phyloP scores from a whole-genome alignment of 2,329 filamentous ascomycete species.

The Mycosphaerella sp. region DNA sequence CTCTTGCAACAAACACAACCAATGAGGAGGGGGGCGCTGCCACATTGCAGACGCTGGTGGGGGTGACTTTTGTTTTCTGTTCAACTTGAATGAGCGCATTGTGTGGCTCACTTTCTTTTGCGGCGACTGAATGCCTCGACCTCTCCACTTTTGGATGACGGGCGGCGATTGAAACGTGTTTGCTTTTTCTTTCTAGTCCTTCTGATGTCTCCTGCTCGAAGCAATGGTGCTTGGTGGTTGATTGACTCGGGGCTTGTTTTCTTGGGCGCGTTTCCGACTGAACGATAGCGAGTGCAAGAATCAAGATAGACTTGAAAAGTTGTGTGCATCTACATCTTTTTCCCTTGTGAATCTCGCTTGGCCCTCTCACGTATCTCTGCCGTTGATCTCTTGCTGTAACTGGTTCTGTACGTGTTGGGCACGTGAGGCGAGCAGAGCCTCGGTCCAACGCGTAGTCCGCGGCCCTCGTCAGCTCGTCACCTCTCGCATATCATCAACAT shows the following conservation, averaged over 20 bases:
- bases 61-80: slow-evolving; percentile 15
- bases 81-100: slow-evolving; percentile 15
- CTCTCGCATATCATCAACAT: too few species aligned
- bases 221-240: slow-evolving; percentile 27
- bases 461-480: too few species aligned
- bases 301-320: not conserved
- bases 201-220: slow-evolving; percentile 44
- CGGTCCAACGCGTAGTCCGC: too few species aligned
- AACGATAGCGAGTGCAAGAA: not conserved
- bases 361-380: too few species aligned
- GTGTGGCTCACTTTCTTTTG: slow-evolving; percentile 15
- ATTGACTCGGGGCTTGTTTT: slow-evolving; percentile 46
- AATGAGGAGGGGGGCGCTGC: slow-evolving; percentile 9
- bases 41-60: slow-evolving; percentile 20
- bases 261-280: slow-evolving; percentile 3
- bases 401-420: too few species aligned
- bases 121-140: slow-evolving; percentile 8
- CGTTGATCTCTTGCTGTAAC: too few species aligned
- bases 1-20: slow-evolving; percentile 9
- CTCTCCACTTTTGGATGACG: slow-evolving; percentile 6
- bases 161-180: not conserved
- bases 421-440: too few species aligned
- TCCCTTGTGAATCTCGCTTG: too few species aligned
- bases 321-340: not conserved
- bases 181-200: slow-evolving; percentile 4